Evolutionary conservation across 2,329 filamentous ascomycete species (phyloP), one percentile per base, ranked within the genome.

Genomic region (Neurospora sp.): DNA sequence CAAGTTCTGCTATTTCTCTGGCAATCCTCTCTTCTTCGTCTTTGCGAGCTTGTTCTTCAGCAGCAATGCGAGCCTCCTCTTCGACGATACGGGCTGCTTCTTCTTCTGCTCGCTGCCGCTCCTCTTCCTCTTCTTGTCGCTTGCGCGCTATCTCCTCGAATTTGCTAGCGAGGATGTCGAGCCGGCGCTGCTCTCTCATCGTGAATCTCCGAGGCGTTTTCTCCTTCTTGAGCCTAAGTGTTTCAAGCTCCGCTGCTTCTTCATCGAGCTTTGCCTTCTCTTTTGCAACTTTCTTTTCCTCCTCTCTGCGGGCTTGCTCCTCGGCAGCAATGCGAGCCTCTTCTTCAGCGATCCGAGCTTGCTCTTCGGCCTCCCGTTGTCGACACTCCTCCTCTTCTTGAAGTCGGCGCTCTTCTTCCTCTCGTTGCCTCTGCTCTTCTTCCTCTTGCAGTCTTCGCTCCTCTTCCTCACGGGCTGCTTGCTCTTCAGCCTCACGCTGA

Each of bases 261-360:
- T 69, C 72, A 36, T 62, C 52, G 13, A 62, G 52, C 28, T 62
- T 33, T 33, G 13, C 52, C 28, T 62, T 62, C 28, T 62, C 52
- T 36, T 62, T 62, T 23, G 72, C 73, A n/a, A 70, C 69, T 33
- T 73, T 69, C 38, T 73, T 71, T 68, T 73, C 73, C 13, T 68
- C 71, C 36, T 75, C 70, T 72, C 8, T 38, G n/a, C 33, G 40
- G 1, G 75, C 75, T 1, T 78, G 78, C 70, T 82, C 81, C 68
- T 80, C 78, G 17, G 79, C 80, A 43, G 80, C 78, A 67, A 79
- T 79, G 19, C 78, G 78, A 15, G 78, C 79, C 33, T 81, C 75
- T 6, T 71, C 74, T 43, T 70, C 66, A 15, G 38, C 38, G n/a
- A 38, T 23, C 3, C 42, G 23, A 19, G 76, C 77, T n/a, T 76